These are phyloP conservation scores for Schizochytrium sp. DNA, from an alignment of 108 stramenopile genomes.

Conservation along the genomic window DNA sequence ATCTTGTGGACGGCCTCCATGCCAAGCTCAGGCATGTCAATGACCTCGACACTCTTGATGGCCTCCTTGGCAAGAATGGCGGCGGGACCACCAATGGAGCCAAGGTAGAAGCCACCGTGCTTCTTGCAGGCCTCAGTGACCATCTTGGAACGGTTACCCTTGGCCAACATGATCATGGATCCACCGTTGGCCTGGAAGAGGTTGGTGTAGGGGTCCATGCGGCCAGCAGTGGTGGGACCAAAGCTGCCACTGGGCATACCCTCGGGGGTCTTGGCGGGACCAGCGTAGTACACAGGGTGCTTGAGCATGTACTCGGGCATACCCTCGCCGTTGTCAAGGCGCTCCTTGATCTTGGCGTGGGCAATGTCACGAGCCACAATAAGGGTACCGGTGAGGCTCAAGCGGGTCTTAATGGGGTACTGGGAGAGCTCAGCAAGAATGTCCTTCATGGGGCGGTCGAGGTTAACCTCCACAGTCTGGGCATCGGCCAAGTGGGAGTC, in stretches of 20 bases:
- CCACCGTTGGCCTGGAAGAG: constrained; percentile 92
- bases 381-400: constrained; percentile 89
- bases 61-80: constrained; percentile 95
- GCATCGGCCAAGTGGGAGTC: constrained; percentile 71
- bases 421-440: constrained; percentile 83
- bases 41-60: constrained; percentile 92
- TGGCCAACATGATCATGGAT: constrained; percentile 90
- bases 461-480: constrained; percentile 85
- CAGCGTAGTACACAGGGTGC: constrained; percentile 95
- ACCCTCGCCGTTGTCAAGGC: constrained; percentile 89
- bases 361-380: constrained; percentile 97
- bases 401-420: constrained; percentile 87
- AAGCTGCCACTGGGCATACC: constrained; percentile 94
- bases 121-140: constrained; percentile 95
- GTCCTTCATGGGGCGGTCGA: constrained; percentile 89
- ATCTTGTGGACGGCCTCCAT: constrained; percentile 99
- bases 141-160: constrained; percentile 90
- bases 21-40: constrained; percentile 95
- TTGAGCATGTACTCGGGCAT: constrained; percentile 94
- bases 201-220: constrained; percentile 96
- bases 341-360: constrained; percentile 92
- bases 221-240: constrained; percentile 94
- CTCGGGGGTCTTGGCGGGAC: constrained; percentile 95
- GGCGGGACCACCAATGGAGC: constrained; percentile 94
- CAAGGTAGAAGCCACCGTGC: constrained; percentile 95